Evolutionary conservation across 208 protist genomes (phyloP), one percentile per base, ranked within the genome.

Genomic region (Acanthamoeba culbertsoni): DNA sequence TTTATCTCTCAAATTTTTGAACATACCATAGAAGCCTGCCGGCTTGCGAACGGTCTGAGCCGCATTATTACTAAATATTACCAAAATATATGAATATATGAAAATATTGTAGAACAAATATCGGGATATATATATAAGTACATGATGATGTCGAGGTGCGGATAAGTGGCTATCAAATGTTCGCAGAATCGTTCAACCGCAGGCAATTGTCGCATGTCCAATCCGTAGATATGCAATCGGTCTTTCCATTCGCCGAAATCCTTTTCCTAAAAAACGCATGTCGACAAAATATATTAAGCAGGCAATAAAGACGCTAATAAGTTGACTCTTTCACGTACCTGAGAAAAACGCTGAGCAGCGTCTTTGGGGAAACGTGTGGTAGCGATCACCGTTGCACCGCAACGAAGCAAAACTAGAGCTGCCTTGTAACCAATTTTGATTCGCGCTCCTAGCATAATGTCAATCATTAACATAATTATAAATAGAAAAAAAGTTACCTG

Each of bases 41-140:
- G 98, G 99, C 28, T 98, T 96, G 10, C 98, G 96, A 37, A 99
- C 98, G 16, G 98, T 99, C 96, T 99, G 98, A n/a, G 98, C 98
- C 0, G 99, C 99, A 94, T 99, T 99, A 97, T 99, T 99, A 93
- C 99, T 98, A 75, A 28, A 62, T 4, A 99, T 97, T 57, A 98
- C n/a, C n/a, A 98, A 93, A 62, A 26, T 26, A 62, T 28, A 28
- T 7, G 7, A 28, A 62, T 6, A 26, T 6, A 33, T 62, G 20
- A 62, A 28, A 26, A 26, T 62, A n/a, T 62, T 98, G 98, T 26
- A 99, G 93, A 97, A 12, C 88, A 73, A 93, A 96, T 98, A 5
- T 94, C 63, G 42, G 96, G 95, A 48, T 62, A 94, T 55, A 98
- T 93, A 95, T 43, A 8, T n/a, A 33, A 26, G 42, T 79, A 79